A percentile compares a stretch with the other conserved stretches of the same genome.
Conservation (phyloP, 2,329 filamentous ascomycete species). For the Pseudocercospora macadamiae region DNA sequence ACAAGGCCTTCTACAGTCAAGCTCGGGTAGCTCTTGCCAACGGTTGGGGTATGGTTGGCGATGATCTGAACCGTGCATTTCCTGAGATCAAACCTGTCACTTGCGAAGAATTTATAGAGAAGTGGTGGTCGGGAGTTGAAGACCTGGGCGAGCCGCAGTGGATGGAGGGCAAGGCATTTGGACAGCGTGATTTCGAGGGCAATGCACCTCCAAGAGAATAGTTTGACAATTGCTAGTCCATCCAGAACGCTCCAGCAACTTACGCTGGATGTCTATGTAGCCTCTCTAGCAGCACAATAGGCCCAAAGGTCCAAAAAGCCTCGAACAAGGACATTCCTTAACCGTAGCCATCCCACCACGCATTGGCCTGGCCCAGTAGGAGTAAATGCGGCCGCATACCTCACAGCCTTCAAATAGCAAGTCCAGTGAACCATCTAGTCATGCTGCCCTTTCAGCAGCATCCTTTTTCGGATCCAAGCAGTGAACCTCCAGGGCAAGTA, state of each 20-base stretch:
- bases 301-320: constrained; percentile 10
- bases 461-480: constrained; percentile 27
- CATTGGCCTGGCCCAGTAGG: constrained; percentile 8
- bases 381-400: constrained; percentile 13
- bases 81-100: constrained; percentile 32
- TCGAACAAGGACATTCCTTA: constrained; percentile 15
- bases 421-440: constrained; percentile 20
- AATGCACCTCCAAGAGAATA: constrained; percentile 7
- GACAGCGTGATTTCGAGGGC: constrained; percentile 13
- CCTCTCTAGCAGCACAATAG: constrained; percentile 18
- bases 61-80: constrained; percentile 33
- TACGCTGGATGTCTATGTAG: not conserved
- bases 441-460: constrained; percentile 15
- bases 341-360: constrained; percentile 9
- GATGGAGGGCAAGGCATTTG: constrained; percentile 26
- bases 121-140: constrained; percentile 35
- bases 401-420: constrained; percentile 19
- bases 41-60: constrained; percentile 30
- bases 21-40: constrained; percentile 28
- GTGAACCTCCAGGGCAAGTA: constrained; percentile 28
- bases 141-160: constrained; percentile 29
- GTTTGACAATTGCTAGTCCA: not conserved
- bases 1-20: constrained; percentile 37
- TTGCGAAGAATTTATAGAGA: constrained; percentile 33
- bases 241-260: not conserved